These are phyloP conservation scores for Aspergillus sp. DNA, from an alignment of 2,329 filamentous ascomycete species.

Conservation along the genomic window DNA sequence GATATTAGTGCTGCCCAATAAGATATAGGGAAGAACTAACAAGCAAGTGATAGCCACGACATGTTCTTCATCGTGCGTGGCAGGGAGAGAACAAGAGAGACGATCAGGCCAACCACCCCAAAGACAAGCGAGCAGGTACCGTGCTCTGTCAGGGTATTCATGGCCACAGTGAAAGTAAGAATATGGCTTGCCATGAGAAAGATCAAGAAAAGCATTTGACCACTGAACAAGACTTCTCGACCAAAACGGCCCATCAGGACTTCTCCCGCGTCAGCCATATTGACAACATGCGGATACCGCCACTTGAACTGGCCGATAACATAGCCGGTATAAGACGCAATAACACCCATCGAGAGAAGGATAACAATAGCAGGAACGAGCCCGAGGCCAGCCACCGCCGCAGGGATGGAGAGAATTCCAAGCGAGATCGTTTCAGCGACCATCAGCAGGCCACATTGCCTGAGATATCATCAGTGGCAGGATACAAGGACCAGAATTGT, in stretches of 20 bases:
- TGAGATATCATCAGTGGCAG: neutral
- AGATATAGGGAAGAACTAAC: conserved; percentile 12
- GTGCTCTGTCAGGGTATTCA: conserved; percentile 63
- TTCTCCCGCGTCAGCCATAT: conserved; percentile 68
- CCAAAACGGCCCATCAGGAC: conserved; percentile 62
- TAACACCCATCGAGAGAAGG: conserved; percentile 52
- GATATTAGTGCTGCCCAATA: neutral
- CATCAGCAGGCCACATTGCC: conserved; percentile 52
- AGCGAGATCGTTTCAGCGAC: conserved; percentile 61
- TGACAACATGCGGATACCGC: conserved; percentile 58
- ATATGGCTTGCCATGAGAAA: conserved; percentile 72
- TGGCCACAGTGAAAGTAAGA: conserved; percentile 67
- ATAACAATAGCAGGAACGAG: conserved; percentile 57
- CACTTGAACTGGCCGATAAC: conserved; percentile 61
- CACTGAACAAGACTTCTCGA: conserved; percentile 62
- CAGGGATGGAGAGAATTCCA: conserved; percentile 58
- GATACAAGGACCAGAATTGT: neutral
- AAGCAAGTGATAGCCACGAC: conserved; percentile 62
- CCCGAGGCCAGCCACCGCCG: conserved; percentile 53
- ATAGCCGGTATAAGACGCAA: conserved; percentile 61
- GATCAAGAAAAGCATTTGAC: conserved; percentile 63
- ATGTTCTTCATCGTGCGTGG: conserved; percentile 64
- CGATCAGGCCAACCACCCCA: conserved; percentile 56
- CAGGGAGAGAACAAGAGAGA: conserved; percentile 61
- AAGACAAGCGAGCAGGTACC: conserved; percentile 65